Evolutionary conservation across 176 grass and related monocot species (phyloP), one percentile per base, ranked within the genome.

Genomic region (Oryza coarctata): DNA sequence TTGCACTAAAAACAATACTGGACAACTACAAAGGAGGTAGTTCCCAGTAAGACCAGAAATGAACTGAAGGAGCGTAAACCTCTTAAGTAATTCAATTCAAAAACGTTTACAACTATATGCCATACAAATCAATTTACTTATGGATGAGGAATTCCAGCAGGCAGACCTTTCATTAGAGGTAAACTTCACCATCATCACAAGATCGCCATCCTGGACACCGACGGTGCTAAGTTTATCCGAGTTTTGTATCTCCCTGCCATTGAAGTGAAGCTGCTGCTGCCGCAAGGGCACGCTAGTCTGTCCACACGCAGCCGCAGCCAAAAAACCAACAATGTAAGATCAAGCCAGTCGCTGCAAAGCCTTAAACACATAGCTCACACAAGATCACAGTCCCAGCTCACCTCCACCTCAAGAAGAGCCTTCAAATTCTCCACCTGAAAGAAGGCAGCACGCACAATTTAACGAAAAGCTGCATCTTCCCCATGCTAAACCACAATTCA

Each of bases 341-440:
- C 65, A 85, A 78, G 64, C n/a, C 45, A 47, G 13, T 44, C 45
- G 28, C 47, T 27, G 52, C 66, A 67, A 74, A 55, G 23, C 38
- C 49, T 29, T 0, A 0, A 63, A 29, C 17, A 58, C 52, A 65
- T 70, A 72, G 8, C 18, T 61, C 58, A 79, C 38, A 32, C 15
- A 38, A 57, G 33, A 72, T 47, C 23, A 1, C 63, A 76, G 36
- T 18, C 14, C 10, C 23, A 17, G 68, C 76, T 86, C 78, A 98
- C 96, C 96, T 98, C 96, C 68, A 98, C 96, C 83, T 98, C 96
- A 33, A 98, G 85, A 28, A 98, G 86, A 17, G 93, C 96, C 78
- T 98, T 98, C 64, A 98, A 81, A 91, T 98, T 98, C 83, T 98
- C 96, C 75, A 98, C 93, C 96, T 98, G 86, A 82, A 75, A 64